Conservation (phyloP, 2,329 filamentous ascomycete species). For the Fonsecaea nubica region DNA sequence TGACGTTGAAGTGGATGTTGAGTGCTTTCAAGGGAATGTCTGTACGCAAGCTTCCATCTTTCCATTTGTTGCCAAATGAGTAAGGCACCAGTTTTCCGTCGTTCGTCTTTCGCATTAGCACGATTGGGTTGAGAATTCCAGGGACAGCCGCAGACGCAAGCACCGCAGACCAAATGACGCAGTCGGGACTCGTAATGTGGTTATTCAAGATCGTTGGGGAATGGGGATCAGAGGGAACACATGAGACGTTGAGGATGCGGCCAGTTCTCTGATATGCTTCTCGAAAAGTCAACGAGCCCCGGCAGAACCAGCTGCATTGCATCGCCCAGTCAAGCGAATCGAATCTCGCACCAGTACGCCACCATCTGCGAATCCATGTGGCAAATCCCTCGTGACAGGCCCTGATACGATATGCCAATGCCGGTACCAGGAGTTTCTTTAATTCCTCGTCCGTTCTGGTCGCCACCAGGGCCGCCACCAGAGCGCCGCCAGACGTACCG, state of each 20-base stretch:
- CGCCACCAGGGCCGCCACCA: conserved; percentile 84
- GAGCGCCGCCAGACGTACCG: conserved; percentile 90
- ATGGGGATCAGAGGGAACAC: conserved; percentile 93
- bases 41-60: conserved; percentile 90
- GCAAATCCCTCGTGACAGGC: conserved; percentile 80
- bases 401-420: conserved; percentile 81
- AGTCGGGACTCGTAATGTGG: conserved; percentile 93
- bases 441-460: conserved; percentile 93
- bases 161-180: conserved; percentile 97
- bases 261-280: conserved; percentile 95
- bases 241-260: conserved; percentile 92
- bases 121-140: conserved; percentile 92
- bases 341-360: conserved; percentile 89
- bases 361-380: conserved; percentile 85
- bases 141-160: conserved; percentile 94
- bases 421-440: conserved; percentile 81
- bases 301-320: conserved; percentile 85
- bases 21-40: conserved; percentile 94
- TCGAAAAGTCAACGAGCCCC: conserved; percentile 88
- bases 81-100: conserved; percentile 83
- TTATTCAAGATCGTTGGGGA: conserved; percentile 92
- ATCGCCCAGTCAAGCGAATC: conserved; percentile 91
- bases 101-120: conserved; percentile 85
- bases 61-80: conserved; percentile 99
- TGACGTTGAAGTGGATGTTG: conserved; percentile 97